A percentile compares a stretch with the other conserved stretches of the same genome.
Conservation (phyloP, 2,329 filamentous ascomycete species). For the Neocucurbitaria cava region DNA sequence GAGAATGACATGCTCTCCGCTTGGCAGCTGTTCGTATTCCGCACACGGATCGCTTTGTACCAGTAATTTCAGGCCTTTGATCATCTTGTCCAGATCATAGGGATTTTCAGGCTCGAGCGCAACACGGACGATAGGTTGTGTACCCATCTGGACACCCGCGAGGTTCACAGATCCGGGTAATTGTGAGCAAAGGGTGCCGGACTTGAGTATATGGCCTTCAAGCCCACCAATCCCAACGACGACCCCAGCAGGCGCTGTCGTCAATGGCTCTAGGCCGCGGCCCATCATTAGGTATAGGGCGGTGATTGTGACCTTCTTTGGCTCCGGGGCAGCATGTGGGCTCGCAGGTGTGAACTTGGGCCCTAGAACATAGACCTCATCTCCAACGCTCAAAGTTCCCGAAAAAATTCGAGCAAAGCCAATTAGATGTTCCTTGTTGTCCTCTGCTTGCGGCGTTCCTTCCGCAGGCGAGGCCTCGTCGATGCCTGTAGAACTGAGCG, state of each 20-base stretch:
- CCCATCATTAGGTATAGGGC: conserved; percentile 97
- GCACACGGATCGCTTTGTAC: conserved; percentile 96
- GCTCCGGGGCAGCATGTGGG: conserved; percentile 74
- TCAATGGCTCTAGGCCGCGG: conserved; percentile 80
- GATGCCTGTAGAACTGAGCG: conserved; percentile 67
- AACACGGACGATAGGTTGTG: conserved; percentile 92
- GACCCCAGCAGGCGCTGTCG: conserved; percentile 87
- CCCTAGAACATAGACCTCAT: conserved; percentile 87
- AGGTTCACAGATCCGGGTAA: conserved; percentile 88
- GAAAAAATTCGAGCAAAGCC: conserved; percentile 96
- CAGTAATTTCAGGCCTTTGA: conserved; percentile 81
- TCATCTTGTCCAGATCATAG: conserved; percentile 92
- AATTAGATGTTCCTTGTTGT: conserved; percentile 85
- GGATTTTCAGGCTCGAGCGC: conserved; percentile 94
- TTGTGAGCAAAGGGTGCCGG: conserved; percentile 89
- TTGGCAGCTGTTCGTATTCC: conserved; percentile 90
- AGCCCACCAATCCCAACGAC: conserved; percentile 95
- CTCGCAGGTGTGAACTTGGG: conserved; percentile 90
- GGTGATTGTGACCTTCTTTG: conserved; percentile 82
- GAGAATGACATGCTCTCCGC: conserved; percentile 91
- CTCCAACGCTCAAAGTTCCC: conserved; percentile 85
- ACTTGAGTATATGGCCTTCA: conserved; percentile 93
- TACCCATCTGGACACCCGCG: conserved; percentile 80
- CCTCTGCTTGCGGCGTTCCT: conserved; percentile 59
- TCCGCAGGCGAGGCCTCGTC: conserved; percentile 44